Evolutionary conservation across 73 alveolate genomes (phyloP).

Genomic region (Paramecium bursaria): DNA sequence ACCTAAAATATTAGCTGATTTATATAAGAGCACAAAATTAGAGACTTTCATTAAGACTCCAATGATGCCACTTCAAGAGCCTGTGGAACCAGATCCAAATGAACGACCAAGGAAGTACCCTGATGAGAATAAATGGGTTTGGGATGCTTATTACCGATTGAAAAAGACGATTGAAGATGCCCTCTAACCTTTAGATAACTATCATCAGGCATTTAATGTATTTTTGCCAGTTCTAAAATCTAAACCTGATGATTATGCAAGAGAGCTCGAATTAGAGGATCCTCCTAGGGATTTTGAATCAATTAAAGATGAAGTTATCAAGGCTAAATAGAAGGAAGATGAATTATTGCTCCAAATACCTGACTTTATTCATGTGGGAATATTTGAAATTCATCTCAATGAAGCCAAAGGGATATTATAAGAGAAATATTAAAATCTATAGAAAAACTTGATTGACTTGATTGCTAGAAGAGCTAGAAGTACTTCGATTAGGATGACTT

Average conservation of each 20-base stretch:
- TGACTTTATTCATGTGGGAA: slow-evolving; percentile 91
- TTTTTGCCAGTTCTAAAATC: slow-evolving; percentile 90
- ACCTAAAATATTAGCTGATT: slow-evolving; percentile 90
- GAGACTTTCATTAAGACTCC: slow-evolving; percentile 94
- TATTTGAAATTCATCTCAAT: slow-evolving; percentile 95
- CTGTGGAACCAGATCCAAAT: slow-evolving; percentile 85
- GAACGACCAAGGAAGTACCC: slow-evolving; percentile 85
- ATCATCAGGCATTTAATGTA: slow-evolving; percentile 87
- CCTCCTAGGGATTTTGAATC: slow-evolving; percentile 86
- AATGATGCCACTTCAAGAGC: slow-evolving; percentile 93
- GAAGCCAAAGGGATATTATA: slow-evolving; percentile 95
- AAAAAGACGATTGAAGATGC: slow-evolving; percentile 87
- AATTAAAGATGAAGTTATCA: slow-evolving; percentile 89
- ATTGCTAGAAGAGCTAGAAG: slow-evolving; percentile 97
- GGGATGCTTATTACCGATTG: slow-evolving; percentile 91
- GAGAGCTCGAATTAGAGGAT: slow-evolving; percentile 89
- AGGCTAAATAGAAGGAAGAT: slow-evolving; percentile 90
- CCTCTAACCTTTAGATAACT: slow-evolving; percentile 93
- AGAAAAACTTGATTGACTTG: slow-evolving; percentile 92
- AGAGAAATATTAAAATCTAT: slow-evolving; percentile 88
- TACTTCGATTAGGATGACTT: slow-evolving; percentile 84
- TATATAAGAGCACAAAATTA: slow-evolving; percentile 91
- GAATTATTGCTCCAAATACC: slow-evolving; percentile 89
- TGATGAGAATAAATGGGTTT: slow-evolving; percentile 99
- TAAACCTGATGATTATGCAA: slow-evolving; percentile 91